Evolutionary conservation across 1,284 basidiomycete species (phyloP), one percentile per base, ranked within the genome.

Genomic region (Singerocomus inundabilis): DNA sequence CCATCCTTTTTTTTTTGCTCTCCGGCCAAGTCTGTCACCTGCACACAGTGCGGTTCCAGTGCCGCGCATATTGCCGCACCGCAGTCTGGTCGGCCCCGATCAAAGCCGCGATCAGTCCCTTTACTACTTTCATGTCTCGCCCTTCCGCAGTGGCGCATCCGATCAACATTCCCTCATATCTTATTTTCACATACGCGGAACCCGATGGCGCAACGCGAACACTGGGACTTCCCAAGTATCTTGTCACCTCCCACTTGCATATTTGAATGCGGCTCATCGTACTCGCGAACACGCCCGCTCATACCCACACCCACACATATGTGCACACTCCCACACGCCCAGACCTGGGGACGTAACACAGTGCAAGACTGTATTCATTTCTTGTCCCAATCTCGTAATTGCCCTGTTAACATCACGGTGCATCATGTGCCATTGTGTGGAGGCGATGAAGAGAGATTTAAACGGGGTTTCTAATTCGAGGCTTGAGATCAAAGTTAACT

Each of bases 401-500:
- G 9, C 43, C 45, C 33, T 34, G 32, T 38, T 21, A 26, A 37
- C 16, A 39, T 31, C 28, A 29, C 45, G 10, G 9, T 42, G 36
- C 46, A 42, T 55, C 48, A 39, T 55, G 46, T 46, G 34, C 40
- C 5, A 9, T 33, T 42, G 44, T 28, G 25, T 43, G 24, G 35
- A 34, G 13, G 28, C 3, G 18, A 52, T 44, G 33, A 35, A 41
- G n/a, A n/a, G n/a, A n/a, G 21, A 56, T 38, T 44, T 43, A 30
- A 44, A 48, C 50, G 36, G 45, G 30, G 29, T 42, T 59, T 51
- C 63, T 53, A 52, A 52, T 63, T 60, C 49, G 6, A 64, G 58
- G 11, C 18, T 1, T 45, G 35, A 31, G 45, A 53, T 59, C 56
- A 64, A 60, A 45, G 63, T 64, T 63, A 49, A 46, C 58, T 62